Evolutionary conservation across 73 alveolate genomes (phyloP).

Genomic region (Halteria grandinella): DNA sequence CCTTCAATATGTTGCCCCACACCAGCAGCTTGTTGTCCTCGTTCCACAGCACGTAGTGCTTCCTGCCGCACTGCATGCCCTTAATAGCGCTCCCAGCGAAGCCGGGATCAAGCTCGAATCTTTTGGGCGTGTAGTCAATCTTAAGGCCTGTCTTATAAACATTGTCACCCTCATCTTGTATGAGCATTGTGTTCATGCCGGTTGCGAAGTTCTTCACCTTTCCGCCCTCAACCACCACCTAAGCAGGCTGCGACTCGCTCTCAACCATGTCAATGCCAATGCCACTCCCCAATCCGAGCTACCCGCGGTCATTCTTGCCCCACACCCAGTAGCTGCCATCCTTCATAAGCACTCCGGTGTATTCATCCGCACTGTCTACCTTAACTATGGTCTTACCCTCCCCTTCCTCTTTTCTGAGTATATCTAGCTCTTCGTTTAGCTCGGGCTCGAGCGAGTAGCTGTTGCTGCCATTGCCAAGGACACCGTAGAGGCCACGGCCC

Average conservation of each 20-base stretch:
- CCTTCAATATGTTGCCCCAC: constrained; percentile 66
- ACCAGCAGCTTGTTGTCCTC: constrained; percentile 55
- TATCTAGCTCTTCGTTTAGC: constrained; percentile 50
- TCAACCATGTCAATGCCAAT: constrained; percentile 72
- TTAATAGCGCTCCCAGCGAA: constrained; percentile 25
- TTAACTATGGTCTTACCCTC: constrained; percentile 12
- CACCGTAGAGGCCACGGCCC: constrained; percentile 79
- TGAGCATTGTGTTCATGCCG: constrained; percentile 68
- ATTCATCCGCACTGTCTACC: constrained; percentile 71
- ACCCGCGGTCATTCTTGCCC: constrained; percentile 74
- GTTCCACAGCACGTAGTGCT: constrained; percentile 55
- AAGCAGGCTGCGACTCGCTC: constrained; percentile 32
- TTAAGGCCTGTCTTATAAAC: constrained; percentile 63
- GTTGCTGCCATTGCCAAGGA: constrained; percentile 73
- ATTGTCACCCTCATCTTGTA: constrained; percentile 38
- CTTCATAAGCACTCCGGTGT: constrained; percentile 44
- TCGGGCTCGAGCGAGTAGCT: constrained; percentile 51
- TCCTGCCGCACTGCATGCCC: constrained; percentile 55
- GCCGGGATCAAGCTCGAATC: constrained; percentile 25
- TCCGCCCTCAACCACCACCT: neutral
- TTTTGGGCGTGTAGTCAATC: constrained; percentile 57
- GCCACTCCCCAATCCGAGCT: constrained; percentile 63
- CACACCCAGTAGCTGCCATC: constrained; percentile 61
- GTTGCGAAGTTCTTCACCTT: constrained; percentile 41
- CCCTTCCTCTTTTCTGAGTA: constrained; percentile 29